Percentiles rank a stretch among this genome's conserved stretches.
phyloP scores from a whole-genome alignment of 2,329 filamentous ascomycete genomes.

The Fusarium euwallaceae region DNA sequence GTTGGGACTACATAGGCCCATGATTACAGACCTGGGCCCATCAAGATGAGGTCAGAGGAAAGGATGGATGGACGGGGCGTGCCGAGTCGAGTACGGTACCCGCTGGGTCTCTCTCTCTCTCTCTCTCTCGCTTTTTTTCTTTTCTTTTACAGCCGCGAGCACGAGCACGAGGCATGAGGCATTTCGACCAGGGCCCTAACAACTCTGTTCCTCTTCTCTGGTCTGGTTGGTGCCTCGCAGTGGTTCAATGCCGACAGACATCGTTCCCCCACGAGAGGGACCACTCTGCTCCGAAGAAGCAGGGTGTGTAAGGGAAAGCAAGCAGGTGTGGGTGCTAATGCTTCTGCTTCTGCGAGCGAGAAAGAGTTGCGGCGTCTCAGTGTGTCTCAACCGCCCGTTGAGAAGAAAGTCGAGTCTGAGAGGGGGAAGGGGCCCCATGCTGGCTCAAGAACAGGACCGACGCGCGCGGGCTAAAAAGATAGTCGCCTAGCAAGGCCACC shows the following conservation, averaged over 20 bases:
- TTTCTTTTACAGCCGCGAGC: not conserved
- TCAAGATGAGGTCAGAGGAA: conserved; percentile 39
- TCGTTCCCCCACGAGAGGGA: conserved; percentile 20
- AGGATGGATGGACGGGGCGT: conserved; percentile 22
- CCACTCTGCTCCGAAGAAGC: conserved; percentile 3
- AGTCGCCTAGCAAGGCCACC: conserved; percentile 35
- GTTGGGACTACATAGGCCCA: conserved; percentile 19
- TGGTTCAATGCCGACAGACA: conserved; percentile 8
- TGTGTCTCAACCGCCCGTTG: conserved; percentile 15
- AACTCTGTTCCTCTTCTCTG: conserved; percentile 22
- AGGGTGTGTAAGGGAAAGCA: not conserved
- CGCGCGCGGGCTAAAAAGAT: conserved; percentile 40
- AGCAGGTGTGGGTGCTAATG: not conserved
- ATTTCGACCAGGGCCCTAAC: conserved; percentile 22
- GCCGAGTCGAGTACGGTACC: conserved; percentile 21
- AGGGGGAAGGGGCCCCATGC: conserved; percentile 12
- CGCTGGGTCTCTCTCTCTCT: conserved; percentile 1
- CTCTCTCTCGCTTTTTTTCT: not conserved
- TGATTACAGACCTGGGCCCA: conserved; percentile 17
- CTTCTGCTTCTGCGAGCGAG: not conserved
- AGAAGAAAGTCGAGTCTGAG: conserved; percentile 14
- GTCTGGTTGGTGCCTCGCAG: conserved; percentile 7
- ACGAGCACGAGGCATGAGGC: conserved; percentile 26
- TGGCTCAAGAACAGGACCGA: conserved; percentile 24
- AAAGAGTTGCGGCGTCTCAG: conserved; percentile 1